These are phyloP conservation scores for Geranium rotundifolium DNA, from an alignment of 345 rosid genomes.

Conservation along the genomic window DNA sequence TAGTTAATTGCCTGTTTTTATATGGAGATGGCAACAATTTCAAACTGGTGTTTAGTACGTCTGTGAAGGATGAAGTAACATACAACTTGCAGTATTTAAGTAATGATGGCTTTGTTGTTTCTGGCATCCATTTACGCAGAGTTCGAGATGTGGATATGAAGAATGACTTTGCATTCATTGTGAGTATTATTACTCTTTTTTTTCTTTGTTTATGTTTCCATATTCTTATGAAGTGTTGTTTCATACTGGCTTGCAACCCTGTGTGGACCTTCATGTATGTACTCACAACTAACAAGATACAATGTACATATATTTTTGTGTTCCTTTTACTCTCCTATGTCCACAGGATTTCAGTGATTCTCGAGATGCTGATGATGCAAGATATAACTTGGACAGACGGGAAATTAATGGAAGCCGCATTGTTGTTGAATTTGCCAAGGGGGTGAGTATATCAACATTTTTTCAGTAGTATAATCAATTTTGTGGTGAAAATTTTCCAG, in stretches of 20 bases:
- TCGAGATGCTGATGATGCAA: conserved; percentile 93
- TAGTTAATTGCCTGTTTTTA: conserved; percentile 53
- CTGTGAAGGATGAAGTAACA: conserved; percentile 72
- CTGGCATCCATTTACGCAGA: conserved; percentile 96
- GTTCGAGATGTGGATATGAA: conserved; percentile 98
- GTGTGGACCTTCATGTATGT: not conserved
- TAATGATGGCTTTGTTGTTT: conserved; percentile 92
- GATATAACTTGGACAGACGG: conserved; percentile 61
- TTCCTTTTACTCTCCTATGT: conserved; percentile 8
- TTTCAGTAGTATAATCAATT: too few relatives aligned
- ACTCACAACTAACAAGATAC: not conserved
- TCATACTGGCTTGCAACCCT: not conserved
- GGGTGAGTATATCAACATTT: conserved; percentile 29
- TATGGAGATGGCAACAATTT: conserved; percentile 73
- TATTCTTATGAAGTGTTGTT: not conserved
- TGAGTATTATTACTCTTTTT: conserved; percentile 15
- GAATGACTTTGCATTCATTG: conserved; percentile 98
- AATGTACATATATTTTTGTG: conserved; percentile 13
- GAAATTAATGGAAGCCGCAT: conserved; percentile 88
- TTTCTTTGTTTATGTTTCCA: not conserved
- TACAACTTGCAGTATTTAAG: conserved; percentile 66
- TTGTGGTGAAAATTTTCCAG: not conserved
- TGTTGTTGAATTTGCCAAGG: conserved; percentile 81
- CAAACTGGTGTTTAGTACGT: conserved; percentile 82
- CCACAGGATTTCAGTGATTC: conserved; percentile 89